A percentile compares a stretch with the other conserved stretches of the same genome.
phyloP scores from a whole-genome alignment of 208 protist genomes.

The Leishmania turanica region DNA sequence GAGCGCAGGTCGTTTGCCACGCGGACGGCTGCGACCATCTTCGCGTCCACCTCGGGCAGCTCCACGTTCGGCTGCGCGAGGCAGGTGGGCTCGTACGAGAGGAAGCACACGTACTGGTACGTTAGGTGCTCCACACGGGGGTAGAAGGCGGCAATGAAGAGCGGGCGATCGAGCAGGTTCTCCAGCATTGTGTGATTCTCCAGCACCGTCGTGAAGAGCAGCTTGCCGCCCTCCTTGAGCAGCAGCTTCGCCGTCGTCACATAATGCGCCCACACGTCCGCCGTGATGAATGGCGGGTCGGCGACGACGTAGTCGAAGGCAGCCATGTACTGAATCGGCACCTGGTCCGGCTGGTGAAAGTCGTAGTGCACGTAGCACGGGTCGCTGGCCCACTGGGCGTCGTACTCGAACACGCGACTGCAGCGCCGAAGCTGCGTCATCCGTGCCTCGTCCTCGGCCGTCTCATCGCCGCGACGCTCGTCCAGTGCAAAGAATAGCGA shows the following conservation, averaged over 20 bases:
- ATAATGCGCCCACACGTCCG: slow-evolving; percentile 89
- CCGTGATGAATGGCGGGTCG: slow-evolving; percentile 95
- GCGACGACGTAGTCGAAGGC: slow-evolving; percentile 92
- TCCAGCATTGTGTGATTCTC: slow-evolving; percentile 92
- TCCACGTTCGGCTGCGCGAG: slow-evolving; percentile 32
- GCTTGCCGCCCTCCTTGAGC: slow-evolving; percentile 62
- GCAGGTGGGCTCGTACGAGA: slow-evolving; percentile 74
- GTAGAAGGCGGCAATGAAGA: slow-evolving; percentile 84
- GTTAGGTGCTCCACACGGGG: slow-evolving; percentile 86
- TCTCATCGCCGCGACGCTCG: slow-evolving; percentile 23
- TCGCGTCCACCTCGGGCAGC: slow-evolving; percentile 20
- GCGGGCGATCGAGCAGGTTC: slow-evolving; percentile 53
- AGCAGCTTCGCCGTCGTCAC: slow-evolving; percentile 57
- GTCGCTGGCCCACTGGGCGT: slow-evolving; percentile 79
- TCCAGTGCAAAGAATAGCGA: slow-evolving; percentile 91
- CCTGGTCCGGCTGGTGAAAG: slow-evolving; percentile 73
- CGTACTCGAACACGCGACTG: slow-evolving; percentile 88
- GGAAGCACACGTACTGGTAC: slow-evolving; percentile 95
- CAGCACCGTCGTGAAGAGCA: slow-evolving; percentile 90
- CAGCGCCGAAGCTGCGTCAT: slow-evolving; percentile 33
- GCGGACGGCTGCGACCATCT: slow-evolving; percentile 47
- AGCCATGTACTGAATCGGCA: slow-evolving; percentile 73
- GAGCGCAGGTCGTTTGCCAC: slow-evolving; percentile 79
- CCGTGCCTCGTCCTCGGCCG: slow-evolving; percentile 18
- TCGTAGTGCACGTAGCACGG: slow-evolving; percentile 88